Conservation (phyloP, 306 rosid species). For the Casuarina cunninghamiana region DNA sequence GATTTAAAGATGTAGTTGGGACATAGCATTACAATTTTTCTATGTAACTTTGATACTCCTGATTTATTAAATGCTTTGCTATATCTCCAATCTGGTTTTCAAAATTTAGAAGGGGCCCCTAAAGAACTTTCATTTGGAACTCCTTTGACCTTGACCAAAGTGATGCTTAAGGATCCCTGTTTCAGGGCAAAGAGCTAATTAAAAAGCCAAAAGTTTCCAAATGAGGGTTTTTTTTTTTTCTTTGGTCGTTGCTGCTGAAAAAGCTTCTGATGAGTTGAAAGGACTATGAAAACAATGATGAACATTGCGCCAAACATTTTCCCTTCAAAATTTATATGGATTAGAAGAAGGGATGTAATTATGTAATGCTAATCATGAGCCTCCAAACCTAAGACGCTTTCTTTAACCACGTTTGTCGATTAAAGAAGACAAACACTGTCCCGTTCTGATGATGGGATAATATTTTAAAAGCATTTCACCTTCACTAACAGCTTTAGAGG, state of each 20-base stretch:
- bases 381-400: constrained; percentile 41
- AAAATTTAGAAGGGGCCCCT: neutral
- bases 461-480: constrained; percentile 32
- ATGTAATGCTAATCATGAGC: constrained; percentile 37
- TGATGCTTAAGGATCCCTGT: constrained; percentile 34
- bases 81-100: neutral
- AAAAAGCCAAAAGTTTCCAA: constrained; percentile 23
- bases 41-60: neutral
- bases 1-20: too few relatives aligned
- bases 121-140: constrained; percentile 8
- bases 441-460: constrained; percentile 24
- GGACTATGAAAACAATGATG: constrained; percentile 11
- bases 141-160: constrained; percentile 23
- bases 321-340: neutral
- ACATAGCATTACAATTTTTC: neutral
- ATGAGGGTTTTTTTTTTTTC: neutral
- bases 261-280: neutral
- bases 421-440: constrained; percentile 46
- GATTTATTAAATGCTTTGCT: neutral
- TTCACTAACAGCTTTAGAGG: neutral
- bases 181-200: constrained; percentile 39
- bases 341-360: constrained; percentile 13
- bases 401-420: constrained; percentile 60
- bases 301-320: neutral
- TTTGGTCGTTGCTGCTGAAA: neutral